These are phyloP conservation scores for Iris pallida DNA, from an alignment of 116 monocot genomes.

Conservation along the genomic window DNA sequence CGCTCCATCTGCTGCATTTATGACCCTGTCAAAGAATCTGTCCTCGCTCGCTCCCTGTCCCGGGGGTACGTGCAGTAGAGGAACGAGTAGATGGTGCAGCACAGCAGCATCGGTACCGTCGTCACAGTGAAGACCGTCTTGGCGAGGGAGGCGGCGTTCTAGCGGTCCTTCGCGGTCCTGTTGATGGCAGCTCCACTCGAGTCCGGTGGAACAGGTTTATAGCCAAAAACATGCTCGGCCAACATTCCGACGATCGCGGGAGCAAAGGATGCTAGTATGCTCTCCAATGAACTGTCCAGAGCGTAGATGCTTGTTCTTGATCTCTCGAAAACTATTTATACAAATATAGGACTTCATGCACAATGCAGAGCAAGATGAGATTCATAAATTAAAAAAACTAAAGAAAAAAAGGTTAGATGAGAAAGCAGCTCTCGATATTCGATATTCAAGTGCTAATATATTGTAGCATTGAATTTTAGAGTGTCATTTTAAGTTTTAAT, in stretches of 20 bases:
- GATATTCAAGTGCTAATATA: too few relatives aligned
- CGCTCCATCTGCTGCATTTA: slow-evolving; percentile 63
- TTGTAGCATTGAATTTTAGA: too few relatives aligned
- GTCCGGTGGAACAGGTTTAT: slow-evolving; percentile 41
- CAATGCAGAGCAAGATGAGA: too few relatives aligned
- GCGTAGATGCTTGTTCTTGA: slow-evolving; percentile 90
- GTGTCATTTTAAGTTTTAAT: too few relatives aligned
- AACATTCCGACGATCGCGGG: slow-evolving; percentile 80
- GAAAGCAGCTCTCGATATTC: too few relatives aligned
- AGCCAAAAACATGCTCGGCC: slow-evolving; percentile 71
- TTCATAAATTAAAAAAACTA: too few relatives aligned
- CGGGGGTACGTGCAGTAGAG: slow-evolving; percentile 81
- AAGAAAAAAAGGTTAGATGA: too few relatives aligned
- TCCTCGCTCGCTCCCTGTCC: slow-evolving; percentile 69
- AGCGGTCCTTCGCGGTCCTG: slow-evolving; percentile 45
- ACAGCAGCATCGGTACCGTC: slow-evolving; percentile 74
- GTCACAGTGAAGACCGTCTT: slow-evolving; percentile 82
- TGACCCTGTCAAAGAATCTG: slow-evolving; percentile 61
- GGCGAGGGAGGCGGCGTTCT: slow-evolving; percentile 72
- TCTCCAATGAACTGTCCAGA: slow-evolving; percentile 80
- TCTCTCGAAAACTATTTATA: slow-evolving; percentile 88
- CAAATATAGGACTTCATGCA: slow-evolving; percentile 82
- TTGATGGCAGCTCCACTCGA: slow-evolving; percentile 10
- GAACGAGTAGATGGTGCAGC: slow-evolving; percentile 80
- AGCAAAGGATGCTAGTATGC: slow-evolving; percentile 78